Conservation (phyloP, 1,284 basidiomycete genomes). For the Apiotrichum laibachii region DNA sequence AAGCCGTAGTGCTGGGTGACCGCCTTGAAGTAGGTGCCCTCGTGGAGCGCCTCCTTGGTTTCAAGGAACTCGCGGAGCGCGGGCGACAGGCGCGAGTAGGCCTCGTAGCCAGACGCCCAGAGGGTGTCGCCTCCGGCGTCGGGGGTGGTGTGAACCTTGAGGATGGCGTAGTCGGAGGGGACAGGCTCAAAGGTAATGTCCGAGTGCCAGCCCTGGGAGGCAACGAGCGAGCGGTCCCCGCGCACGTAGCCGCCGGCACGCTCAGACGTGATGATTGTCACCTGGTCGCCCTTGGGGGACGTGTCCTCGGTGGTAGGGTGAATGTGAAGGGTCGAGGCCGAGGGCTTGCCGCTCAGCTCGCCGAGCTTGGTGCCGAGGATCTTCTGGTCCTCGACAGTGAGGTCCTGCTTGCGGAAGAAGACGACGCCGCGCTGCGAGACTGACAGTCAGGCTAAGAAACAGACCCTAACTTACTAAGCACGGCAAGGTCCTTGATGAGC, state of each 20-base stretch:
- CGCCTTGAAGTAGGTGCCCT: conserved; percentile 57
- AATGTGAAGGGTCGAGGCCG: conserved; percentile 23
- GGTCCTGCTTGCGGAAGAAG: conserved; percentile 64
- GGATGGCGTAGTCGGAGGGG: conserved; percentile 63
- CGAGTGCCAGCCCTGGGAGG: conserved; percentile 27
- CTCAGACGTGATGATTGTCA: conserved; percentile 52
- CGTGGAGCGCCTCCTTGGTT: conserved; percentile 60
- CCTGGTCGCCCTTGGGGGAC: conserved; percentile 52
- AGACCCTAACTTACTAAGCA: conserved; percentile 36
- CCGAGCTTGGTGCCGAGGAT: conserved; percentile 57
- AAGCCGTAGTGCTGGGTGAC: conserved; percentile 17
- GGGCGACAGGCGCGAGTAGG: conserved; percentile 62
- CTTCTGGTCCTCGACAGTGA: conserved; percentile 55
- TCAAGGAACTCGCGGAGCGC: conserved; percentile 60
- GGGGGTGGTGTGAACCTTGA: conserved; percentile 61
- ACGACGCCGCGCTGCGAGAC: conserved; percentile 67
- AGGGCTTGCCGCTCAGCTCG: conserved; percentile 60
- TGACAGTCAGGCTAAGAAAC: neutral
- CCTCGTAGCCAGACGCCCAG: conserved; percentile 59
- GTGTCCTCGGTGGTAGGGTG: conserved; percentile 29
- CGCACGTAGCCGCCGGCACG: conserved; percentile 64
- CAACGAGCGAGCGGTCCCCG: conserved; percentile 1
- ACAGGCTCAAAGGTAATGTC: conserved; percentile 68
- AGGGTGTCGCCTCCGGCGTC: conserved; percentile 52
- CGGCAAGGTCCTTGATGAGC: conserved; percentile 56